phyloP scores from a whole-genome alignment of 164 flowering plant genomes.

The Houttuynia cordata region DNA sequence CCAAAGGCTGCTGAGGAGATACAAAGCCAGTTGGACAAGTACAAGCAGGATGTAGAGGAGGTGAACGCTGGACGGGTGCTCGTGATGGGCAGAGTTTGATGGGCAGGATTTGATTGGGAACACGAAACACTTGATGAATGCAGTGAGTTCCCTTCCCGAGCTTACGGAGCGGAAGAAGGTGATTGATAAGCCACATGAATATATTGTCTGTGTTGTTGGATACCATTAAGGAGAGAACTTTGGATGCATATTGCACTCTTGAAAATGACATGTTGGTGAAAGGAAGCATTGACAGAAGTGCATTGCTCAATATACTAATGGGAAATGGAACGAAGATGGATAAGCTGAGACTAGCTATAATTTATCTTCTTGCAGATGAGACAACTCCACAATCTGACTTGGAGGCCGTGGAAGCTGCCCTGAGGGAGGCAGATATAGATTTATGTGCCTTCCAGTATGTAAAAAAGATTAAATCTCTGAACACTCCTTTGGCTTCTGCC shows the following conservation, averaged over 20 bases:
- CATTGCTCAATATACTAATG: constrained; percentile 56
- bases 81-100: constrained; percentile 62
- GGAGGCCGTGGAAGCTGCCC: constrained; percentile 75
- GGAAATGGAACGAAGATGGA: constrained; percentile 83
- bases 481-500: constrained; percentile 72
- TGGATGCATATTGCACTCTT: constrained; percentile 68
- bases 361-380: constrained; percentile 72
- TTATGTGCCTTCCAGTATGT: constrained; percentile 92
- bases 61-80: constrained; percentile 86
- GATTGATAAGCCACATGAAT: constrained; percentile 92
- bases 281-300: constrained; percentile 71
- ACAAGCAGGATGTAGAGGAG: constrained; percentile 94
- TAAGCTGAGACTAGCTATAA: constrained; percentile 81
- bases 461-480: constrained; percentile 82
- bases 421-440: constrained; percentile 82
- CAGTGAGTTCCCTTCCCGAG: constrained; percentile 92
- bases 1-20: constrained; percentile 97
- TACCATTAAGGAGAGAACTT: constrained; percentile 93
- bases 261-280: constrained; percentile 82
- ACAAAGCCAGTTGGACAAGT: constrained; percentile 77
- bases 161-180: constrained; percentile 89
- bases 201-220: constrained; percentile 81
- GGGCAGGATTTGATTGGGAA: constrained; percentile 90
- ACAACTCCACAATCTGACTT: constrained; percentile 55
- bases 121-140: constrained; percentile 95